A percentile compares a stretch with the other conserved stretches of the same genome.
phyloP scores from a whole-genome alignment of 768 basidiomycete species.

The Mrakia frigida region DNA sequence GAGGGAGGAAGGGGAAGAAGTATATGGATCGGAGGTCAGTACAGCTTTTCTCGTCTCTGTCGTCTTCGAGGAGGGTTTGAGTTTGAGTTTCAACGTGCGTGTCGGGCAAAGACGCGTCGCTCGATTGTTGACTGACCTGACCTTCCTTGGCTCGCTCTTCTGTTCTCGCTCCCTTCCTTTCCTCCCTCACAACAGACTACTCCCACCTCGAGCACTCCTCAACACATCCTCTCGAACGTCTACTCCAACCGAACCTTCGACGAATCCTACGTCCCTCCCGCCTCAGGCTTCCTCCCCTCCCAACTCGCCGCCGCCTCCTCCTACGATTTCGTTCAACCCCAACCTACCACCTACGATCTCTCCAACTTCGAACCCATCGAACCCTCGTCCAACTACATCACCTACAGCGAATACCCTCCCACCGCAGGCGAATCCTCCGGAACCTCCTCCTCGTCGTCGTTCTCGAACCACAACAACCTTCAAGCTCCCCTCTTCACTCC shows the following conservation, averaged over 20 bases:
- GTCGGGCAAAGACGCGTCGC: too few relatives aligned
- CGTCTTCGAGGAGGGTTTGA: too few relatives aligned
- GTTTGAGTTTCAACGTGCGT: too few relatives aligned
- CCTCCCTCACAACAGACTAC: background rate
- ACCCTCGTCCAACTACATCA: background rate
- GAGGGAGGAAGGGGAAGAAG: too few relatives aligned
- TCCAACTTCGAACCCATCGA: background rate
- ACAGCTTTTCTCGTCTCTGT: too few relatives aligned
- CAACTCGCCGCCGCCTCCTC: conserved; percentile 10
- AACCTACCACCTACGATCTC: background rate
- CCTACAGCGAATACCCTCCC: background rate
- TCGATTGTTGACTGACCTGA: too few relatives aligned
- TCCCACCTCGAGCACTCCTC: background rate
- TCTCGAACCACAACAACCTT: background rate
- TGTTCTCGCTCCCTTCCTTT: background rate
- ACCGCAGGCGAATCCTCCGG: background rate
- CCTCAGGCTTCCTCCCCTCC: conserved; percentile 3
- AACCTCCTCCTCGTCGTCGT: background rate
- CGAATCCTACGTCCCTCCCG: background rate
- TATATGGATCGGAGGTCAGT: too few relatives aligned
- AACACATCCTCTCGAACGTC: background rate
- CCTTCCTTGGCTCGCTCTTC: background rate
- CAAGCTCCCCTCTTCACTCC: background rate
- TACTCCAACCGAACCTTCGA: conserved; percentile 7
- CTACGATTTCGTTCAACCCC: background rate